Base-by-base conservation (phyloP, 306 rosid genomes). In the Trifolium dubium region DNA sequence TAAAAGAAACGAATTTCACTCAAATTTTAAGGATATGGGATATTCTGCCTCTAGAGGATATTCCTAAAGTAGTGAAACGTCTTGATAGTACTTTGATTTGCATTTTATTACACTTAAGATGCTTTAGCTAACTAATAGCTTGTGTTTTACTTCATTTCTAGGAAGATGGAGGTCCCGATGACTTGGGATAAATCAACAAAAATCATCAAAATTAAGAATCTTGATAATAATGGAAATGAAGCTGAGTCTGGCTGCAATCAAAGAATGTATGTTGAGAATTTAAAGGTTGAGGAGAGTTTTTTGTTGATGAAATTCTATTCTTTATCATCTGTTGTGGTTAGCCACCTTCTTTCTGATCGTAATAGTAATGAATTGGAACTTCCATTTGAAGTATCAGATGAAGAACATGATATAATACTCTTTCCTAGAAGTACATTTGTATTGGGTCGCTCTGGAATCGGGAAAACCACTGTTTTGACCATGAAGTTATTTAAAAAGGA, bases 401-500 rank as follows among this genome's bases (percentile, higher is more conserved):
- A 89, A 83, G 90, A 92, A 75, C 76, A 17, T 31, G 92, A 89
- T 35, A 86, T 86, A 53, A 86, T 92, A 7, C 85, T 86, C 76
- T 86, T 73, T 63, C 58, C 60, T 6, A 77, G 37, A 81, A 92
- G 97, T 64, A 70, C 85, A 9, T 92, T 92, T 76, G 78, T 92
- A 10, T 75, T 88, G 19, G 97, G 97, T 39, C 87, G 93, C n/a
- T 92, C 96, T 14, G 97, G 97, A 41, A 92, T 96, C 0, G 97
- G 97, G 23, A 92, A 92, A 83, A 92, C 97, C 12, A 92, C 96
- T 30, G 88, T 92, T 49, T 68, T 92, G 82, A 92, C 97, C 2
- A 85, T 82, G 93, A 92, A 92, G 79, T 69, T 92, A 55, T 83
- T 81, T 74, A 86, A 86, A 55, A 89, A 84, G 37, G 97, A 92